Evolutionary conservation across 257 asterid genomes (phyloP), one percentile per base, ranked within the genome.

Genomic region (Petrea volubilis): DNA sequence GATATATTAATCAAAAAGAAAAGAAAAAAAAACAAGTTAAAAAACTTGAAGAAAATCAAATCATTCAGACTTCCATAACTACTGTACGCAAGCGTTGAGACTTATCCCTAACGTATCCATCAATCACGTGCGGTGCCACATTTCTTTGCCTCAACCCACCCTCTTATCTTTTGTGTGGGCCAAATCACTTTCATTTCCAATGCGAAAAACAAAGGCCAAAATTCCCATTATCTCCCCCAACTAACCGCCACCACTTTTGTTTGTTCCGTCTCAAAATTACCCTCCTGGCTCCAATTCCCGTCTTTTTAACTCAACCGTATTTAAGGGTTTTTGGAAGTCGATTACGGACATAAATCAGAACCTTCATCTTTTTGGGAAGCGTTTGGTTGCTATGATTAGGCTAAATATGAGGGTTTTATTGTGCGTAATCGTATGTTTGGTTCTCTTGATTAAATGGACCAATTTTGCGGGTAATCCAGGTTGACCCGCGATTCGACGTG

Each of bases 121-220:
- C 25, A 53, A 33, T 58, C 21, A 55, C 67, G 31, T 72, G 69
- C 24, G 7, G 24, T 18, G 29, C 21, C 13, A 34, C 2, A 40
- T 50, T 15, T 34, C 15, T 15, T 72, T 60, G 61, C 34, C 38
- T 2, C 8, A 27, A 25, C 9, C 74, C 11, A 3, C 68, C 2
- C 21, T 43, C 78, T 73, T 64, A 56, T 73, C 78, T 44, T 29
- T 20, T 40, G 63, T 24, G 56, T 20, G 65, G 70, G 64, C 63
- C 64, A 52, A 72, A 61, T 58, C 59, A 7, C 50, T 59, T 70
- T 14, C 33, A 71, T 50, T 72, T 38, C 64, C 68, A 17, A 27
- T 6, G 67, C 69, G 29, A 29, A 40, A 64, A 40, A 64, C 60
- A 29, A 50, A 40, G 18, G 9, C 51, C 25, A n/a, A 28, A 71